Conservation (phyloP, 305 asterid genomes). For the Rubia tinctorum region DNA sequence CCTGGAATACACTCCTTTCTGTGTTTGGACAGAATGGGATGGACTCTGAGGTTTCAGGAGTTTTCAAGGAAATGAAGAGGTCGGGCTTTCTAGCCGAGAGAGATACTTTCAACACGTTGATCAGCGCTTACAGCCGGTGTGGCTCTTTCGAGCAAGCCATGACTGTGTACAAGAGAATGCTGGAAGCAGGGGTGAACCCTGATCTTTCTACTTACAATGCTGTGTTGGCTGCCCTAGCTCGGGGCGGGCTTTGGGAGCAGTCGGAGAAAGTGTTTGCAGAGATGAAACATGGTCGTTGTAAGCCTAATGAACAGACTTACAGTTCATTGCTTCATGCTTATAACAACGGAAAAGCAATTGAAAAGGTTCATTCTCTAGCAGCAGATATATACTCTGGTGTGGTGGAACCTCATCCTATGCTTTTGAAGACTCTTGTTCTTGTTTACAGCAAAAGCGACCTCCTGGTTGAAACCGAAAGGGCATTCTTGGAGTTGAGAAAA, state of each 20-base stretch:
- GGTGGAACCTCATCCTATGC: conserved; percentile 50
- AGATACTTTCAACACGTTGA: conserved; percentile 88
- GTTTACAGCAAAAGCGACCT: conserved; percentile 79
- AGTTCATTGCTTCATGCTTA: conserved; percentile 92
- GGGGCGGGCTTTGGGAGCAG: conserved; percentile 92
- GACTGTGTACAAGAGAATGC: conserved; percentile 73
- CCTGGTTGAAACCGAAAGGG: conserved; percentile 64
- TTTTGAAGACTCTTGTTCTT: conserved; percentile 81
- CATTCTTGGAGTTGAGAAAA: conserved; percentile 54
- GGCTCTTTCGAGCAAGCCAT: conserved; percentile 84
- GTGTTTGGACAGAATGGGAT: conserved; percentile 93
- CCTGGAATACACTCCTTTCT: conserved; percentile 94
- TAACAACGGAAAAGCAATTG: conserved; percentile 74
- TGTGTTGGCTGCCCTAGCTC: conserved; percentile 79
- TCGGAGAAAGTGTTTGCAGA: conserved; percentile 81
- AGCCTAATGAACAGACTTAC: conserved; percentile 76
- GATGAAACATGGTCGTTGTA: conserved; percentile 64
- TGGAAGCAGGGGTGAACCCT: conserved; percentile 75
- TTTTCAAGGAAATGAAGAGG: conserved; percentile 87
- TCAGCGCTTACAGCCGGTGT: conserved; percentile 90
- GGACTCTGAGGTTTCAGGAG: conserved; percentile 91
- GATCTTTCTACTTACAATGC: conserved; percentile 90
- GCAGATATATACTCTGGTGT: conserved; percentile 54
- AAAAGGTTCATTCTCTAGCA: conserved; percentile 57
- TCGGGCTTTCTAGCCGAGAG: conserved; percentile 90